Conservation (phyloP, 1,284 basidiomycete species). For the Microbotryum silenes-acaulis region DNA sequence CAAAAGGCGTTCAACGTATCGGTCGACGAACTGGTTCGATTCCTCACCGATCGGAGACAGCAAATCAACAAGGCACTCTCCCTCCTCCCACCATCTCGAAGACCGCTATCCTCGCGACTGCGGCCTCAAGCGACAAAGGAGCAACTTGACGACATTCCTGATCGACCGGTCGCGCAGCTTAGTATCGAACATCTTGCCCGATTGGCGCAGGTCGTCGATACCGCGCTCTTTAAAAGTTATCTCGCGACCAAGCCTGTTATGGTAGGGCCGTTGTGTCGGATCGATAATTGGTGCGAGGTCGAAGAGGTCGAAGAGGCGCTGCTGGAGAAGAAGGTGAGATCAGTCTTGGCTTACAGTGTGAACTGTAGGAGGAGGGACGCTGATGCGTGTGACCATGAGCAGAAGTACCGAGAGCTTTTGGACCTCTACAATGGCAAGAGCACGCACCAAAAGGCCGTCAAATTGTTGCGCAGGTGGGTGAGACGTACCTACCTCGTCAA, state of each 20-base stretch:
- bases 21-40: constrained; percentile 47
- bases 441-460: constrained; percentile 85
- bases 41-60: constrained; percentile 72
- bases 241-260: constrained; percentile 72
- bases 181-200: constrained; percentile 71
- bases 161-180: constrained; percentile 59
- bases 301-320: constrained; percentile 87
- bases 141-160: constrained; percentile 62
- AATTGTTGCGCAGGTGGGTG: constrained; percentile 69
- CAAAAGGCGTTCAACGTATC: constrained; percentile 33
- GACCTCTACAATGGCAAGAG: constrained; percentile 89
- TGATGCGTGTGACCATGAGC: neutral
- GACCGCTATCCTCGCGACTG: constrained; percentile 47
- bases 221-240: constrained; percentile 90
- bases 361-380: too few relatives aligned
- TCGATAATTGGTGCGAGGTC: constrained; percentile 96
- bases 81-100: constrained; percentile 55
- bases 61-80: constrained; percentile 69
- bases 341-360: neutral
- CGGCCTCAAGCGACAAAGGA: constrained; percentile 44
- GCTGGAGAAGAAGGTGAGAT: constrained; percentile 62
- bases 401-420: constrained; percentile 87
- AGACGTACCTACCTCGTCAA: neutral
- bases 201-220: constrained; percentile 89
- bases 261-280: constrained; percentile 77